Conservation (phyloP, 192 early-diverging fungal genomes). For the Coemansia sp. region DNA sequence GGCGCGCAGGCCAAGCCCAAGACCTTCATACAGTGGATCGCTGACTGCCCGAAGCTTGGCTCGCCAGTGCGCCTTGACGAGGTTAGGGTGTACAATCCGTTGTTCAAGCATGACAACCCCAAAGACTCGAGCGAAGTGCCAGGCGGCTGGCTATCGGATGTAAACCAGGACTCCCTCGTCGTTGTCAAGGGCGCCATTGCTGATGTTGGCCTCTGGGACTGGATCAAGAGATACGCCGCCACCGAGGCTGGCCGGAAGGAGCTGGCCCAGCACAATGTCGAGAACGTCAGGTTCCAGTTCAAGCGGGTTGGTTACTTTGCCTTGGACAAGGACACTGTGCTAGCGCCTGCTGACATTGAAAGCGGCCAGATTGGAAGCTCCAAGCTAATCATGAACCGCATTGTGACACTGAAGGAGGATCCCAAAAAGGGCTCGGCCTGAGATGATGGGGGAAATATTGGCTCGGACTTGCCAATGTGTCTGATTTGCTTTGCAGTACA, state of each 20-base stretch:
- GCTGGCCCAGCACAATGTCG: constrained; percentile 64
- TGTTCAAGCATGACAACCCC: constrained; percentile 93
- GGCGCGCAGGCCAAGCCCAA: constrained; percentile 79
- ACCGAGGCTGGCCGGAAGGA: constrained; percentile 55
- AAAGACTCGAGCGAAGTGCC: constrained; percentile 76
- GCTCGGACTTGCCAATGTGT: not conserved
- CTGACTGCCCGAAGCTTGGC: constrained; percentile 76
- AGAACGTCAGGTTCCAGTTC: constrained; percentile 92
- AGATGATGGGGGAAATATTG: not conserved
- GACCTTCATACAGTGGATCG: constrained; percentile 99
- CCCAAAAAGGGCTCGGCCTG: constrained; percentile 56
- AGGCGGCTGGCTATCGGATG: constrained; percentile 89
- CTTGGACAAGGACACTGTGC: constrained; percentile 85
- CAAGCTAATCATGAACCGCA: constrained; percentile 69
- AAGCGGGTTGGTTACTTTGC: constrained; percentile 98
- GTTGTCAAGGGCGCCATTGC: constrained; percentile 71
- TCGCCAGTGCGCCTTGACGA: constrained; percentile 86
- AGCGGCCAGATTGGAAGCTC: constrained; percentile 60
- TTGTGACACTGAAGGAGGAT: constrained; percentile 74
- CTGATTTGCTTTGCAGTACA: constrained; percentile 3
- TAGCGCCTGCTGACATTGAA: constrained; percentile 63
- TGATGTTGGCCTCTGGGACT: constrained; percentile 81
- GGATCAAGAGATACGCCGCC: constrained; percentile 59
- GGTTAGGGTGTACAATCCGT: constrained; percentile 79
- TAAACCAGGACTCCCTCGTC: constrained; percentile 78